A percentile compares a stretch with the other conserved stretches of the same genome.
These are phyloP conservation scores for Haplosporangium sp. DNA, from an alignment of 371 early-diverging fungal species.

Conservation along the genomic window DNA sequence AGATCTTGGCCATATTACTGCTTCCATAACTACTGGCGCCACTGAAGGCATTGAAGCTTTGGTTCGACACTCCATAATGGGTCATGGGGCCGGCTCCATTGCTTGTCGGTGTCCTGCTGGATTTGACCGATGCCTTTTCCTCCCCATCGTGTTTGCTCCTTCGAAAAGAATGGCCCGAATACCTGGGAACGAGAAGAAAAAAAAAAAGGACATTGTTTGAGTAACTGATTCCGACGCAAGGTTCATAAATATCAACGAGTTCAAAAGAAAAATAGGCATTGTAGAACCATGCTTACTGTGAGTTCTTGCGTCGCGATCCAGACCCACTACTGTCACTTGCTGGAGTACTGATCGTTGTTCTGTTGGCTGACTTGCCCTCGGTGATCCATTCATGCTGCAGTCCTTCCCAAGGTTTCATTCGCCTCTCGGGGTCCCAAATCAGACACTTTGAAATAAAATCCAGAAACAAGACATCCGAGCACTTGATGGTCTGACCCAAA, in stretches of 20 bases:
- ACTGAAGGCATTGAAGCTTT: slow-evolving; percentile 2
- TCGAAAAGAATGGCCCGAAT: slow-evolving; percentile 4
- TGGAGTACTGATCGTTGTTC: slow-evolving; percentile 4
- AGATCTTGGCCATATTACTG: slow-evolving; percentile 21
- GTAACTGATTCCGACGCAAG: too few relatives aligned
- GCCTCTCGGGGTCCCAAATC: slow-evolving; percentile 89
- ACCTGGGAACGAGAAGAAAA: not conserved
- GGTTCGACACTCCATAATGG: slow-evolving; percentile 11
- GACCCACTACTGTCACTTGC: slow-evolving; percentile 18
- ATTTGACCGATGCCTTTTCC: slow-evolving; percentile 13
- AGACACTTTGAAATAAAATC: slow-evolving; percentile 89
- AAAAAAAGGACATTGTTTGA: too few relatives aligned
- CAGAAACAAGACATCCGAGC: slow-evolving; percentile 78
- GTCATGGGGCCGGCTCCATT: not conserved
- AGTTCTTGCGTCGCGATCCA: slow-evolving; percentile 30
- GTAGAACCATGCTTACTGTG: slow-evolving; percentile 18
- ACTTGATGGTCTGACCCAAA: slow-evolving; percentile 75
- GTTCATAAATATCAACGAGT: not conserved
- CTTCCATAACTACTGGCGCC: slow-evolving; percentile 4
- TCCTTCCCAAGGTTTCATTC: slow-evolving; percentile 88
- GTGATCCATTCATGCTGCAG: slow-evolving; percentile 82
- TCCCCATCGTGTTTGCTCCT: slow-evolving; percentile 14
- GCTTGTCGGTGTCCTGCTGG: slow-evolving; percentile 13
- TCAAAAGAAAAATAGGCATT: not conserved
- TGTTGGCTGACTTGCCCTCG: slow-evolving; percentile 34